Conservation (phyloP, 2,329 filamentous ascomycete species). For the Penicillium sp. region DNA sequence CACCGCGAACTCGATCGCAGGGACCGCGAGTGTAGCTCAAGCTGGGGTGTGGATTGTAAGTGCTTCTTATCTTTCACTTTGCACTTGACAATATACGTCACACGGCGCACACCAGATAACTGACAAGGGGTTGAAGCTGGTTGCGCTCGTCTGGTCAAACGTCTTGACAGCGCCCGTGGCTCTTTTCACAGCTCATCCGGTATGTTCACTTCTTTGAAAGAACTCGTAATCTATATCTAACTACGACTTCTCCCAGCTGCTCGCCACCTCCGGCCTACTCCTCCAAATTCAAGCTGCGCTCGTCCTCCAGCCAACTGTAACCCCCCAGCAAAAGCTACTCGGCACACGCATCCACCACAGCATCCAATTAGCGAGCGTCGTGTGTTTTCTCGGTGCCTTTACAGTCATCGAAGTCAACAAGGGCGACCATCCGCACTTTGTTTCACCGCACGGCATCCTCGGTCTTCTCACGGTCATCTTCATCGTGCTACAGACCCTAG, state of each 20-base stretch:
- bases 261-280: constrained; percentile 60
- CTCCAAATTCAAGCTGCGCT: constrained; percentile 77
- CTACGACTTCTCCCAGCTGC: constrained; percentile 51
- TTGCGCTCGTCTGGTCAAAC: constrained; percentile 72
- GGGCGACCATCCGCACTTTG: constrained; percentile 64
- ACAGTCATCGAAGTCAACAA: constrained; percentile 70
- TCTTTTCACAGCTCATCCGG: constrained; percentile 85
- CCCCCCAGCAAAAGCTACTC: constrained; percentile 66
- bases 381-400: constrained; percentile 42
- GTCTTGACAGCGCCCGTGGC: constrained; percentile 70
- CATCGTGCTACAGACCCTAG: constrained; percentile 68
- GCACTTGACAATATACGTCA: neutral
- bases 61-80: neutral
- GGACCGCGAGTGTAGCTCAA: constrained; percentile 79
- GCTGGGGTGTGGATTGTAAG: constrained; percentile 68
- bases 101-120: neutral
- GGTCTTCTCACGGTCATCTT: constrained; percentile 73
- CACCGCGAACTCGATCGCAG: constrained; percentile 44
- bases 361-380: constrained; percentile 59
- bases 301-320: constrained; percentile 82
- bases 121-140: constrained; percentile 49
- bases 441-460: constrained; percentile 76
- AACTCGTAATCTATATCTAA: neutral
- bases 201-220: constrained; percentile 48
- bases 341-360: constrained; percentile 65